Percentiles rank a stretch among this genome's conserved stretches.
phyloP scores from a whole-genome alignment of 176 grass and related monocot genomes.

The Lolium perenne region DNA sequence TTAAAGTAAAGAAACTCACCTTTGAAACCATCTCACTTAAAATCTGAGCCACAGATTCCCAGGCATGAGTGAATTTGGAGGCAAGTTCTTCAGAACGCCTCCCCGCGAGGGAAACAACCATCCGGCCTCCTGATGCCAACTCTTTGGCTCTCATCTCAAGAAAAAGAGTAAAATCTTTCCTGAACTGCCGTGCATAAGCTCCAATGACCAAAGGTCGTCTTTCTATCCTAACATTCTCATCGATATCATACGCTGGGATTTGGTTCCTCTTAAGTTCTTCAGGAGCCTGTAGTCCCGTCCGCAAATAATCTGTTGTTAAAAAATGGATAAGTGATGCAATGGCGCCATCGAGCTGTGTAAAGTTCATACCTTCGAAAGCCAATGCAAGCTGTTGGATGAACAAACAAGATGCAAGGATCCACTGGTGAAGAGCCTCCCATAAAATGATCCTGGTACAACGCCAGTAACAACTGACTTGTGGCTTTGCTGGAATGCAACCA shows the following conservation, averaged over 20 bases:
- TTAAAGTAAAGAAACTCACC: neutral
- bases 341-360: neutral
- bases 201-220: constrained; percentile 5
- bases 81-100: neutral
- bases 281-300: constrained; percentile 14
- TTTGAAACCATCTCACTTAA: constrained; percentile 38
- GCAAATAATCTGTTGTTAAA: neutral
- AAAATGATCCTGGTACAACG: constrained; percentile 42
- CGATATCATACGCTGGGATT: neutral
- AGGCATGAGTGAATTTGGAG: neutral
- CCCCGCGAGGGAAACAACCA: constrained; percentile 26
- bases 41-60: neutral
- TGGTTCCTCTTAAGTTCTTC: constrained; percentile 24
- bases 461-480: neutral
- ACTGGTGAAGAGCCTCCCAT: constrained; percentile 34
- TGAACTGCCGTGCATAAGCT: constrained; percentile 35
- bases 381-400: constrained; percentile 36
- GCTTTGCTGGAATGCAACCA: neutral
- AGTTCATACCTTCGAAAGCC: constrained; percentile 27
- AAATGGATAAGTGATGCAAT: neutral
- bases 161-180: constrained; percentile 34
- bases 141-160: constrained; percentile 33
- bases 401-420: constrained; percentile 30
- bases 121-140: neutral
- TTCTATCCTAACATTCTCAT: neutral